phyloP scores from a whole-genome alignment of 2,329 filamentous ascomycete species.

The Magnaporthales sp. region DNA sequence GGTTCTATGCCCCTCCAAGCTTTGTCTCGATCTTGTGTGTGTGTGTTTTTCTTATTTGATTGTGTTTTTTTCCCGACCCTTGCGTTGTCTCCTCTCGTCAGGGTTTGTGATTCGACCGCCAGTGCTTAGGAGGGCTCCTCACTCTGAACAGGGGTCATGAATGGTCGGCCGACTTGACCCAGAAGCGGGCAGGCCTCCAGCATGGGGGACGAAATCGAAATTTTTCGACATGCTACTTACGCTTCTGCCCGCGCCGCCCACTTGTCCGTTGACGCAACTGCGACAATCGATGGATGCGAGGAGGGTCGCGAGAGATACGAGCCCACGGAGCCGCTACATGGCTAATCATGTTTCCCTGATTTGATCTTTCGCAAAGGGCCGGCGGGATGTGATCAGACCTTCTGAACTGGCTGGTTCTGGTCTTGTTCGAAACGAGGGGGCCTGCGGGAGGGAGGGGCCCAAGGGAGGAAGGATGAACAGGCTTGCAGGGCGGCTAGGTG shows the following conservation, averaged over 20 bases:
- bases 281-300: background rate
- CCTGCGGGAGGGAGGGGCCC: background rate
- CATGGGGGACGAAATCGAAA: background rate
- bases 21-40: background rate
- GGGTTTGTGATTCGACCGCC: background rate
- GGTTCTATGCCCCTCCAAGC: background rate
- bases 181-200: background rate
- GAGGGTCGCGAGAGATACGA: background rate
- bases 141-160: background rate
- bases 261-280: background rate
- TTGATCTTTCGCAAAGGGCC: background rate
- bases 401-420: background rate
- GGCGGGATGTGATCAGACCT: background rate
- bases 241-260: background rate
- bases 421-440: background rate
- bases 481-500: background rate
- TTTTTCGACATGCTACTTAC: background rate
- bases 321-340: background rate
- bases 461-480: background rate
- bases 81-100: background rate
- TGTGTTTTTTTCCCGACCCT: background rate
- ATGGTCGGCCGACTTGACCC: background rate
- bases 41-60: background rate
- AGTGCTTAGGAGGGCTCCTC: background rate
- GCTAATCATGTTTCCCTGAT: background rate